These are phyloP conservation scores for Carpinus viminea DNA, from an alignment of 306 rosid genomes.

Conservation along the genomic window DNA sequence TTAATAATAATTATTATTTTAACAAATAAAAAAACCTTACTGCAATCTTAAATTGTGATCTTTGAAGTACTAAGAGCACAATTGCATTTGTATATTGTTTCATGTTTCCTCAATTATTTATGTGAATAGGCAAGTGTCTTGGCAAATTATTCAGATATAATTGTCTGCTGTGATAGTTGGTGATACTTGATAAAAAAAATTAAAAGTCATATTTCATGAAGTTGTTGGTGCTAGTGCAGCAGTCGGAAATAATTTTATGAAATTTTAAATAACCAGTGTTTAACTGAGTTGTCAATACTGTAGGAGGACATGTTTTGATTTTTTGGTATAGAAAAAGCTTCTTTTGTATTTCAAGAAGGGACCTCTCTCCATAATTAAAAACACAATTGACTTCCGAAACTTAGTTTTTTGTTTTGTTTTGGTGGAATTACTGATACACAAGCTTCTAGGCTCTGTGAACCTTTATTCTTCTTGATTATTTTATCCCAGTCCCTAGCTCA, in stretches of 20 bases:
- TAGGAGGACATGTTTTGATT: not conserved
- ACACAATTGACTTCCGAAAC: not conserved
- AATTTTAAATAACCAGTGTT: not conserved
- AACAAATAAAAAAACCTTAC: not conserved
- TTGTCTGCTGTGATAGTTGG: not conserved
- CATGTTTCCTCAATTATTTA: not conserved
- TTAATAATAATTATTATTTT: not conserved
- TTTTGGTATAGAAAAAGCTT: not conserved
- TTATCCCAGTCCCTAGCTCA: not conserved
- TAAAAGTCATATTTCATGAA: not conserved
- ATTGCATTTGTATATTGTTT: not conserved
- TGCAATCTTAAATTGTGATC: not conserved
- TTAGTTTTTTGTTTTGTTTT: not conserved
- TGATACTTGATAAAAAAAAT: not conserved
- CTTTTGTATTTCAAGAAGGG: not conserved
- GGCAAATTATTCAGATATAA: not conserved
- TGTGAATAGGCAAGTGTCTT: not conserved
- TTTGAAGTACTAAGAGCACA: not conserved
- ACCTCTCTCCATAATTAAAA: not conserved
- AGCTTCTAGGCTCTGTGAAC: not conserved
- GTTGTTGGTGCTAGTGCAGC: not conserved
- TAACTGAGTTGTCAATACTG: not conserved
- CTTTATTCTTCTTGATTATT: not conserved
- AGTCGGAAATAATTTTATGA: slow-evolving; percentile 4
- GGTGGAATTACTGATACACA: not conserved